These are phyloP conservation scores for Rosa persica DNA, from an alignment of 306 rosid genomes.

Conservation along the genomic window DNA sequence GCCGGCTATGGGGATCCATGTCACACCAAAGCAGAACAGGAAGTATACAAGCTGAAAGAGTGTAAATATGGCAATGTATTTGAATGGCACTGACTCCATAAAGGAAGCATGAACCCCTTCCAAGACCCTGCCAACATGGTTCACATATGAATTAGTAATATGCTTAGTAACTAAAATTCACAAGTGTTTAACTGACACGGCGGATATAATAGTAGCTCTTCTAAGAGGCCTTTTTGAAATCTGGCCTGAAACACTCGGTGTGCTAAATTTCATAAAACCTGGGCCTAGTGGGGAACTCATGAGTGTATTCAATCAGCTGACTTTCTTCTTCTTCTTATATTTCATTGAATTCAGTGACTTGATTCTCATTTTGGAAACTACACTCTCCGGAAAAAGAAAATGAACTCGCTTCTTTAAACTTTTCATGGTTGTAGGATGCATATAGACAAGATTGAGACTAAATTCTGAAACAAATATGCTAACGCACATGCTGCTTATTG, in stretches of 20 bases:
- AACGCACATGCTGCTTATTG: conserved; percentile 4
- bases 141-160: neutral
- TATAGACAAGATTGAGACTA: neutral
- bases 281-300: neutral
- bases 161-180: neutral
- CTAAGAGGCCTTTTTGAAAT: neutral
- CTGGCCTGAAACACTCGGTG: neutral
- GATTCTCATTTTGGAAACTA: neutral
- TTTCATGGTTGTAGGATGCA: neutral
- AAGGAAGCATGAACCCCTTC: conserved; percentile 76
- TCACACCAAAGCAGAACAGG: conserved; percentile 68
- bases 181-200: neutral
- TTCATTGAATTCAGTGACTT: neutral
- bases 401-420: neutral
- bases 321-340: no score
- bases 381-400: neutral
- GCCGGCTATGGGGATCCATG: conserved; percentile 92
- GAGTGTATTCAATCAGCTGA: neutral
- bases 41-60: conserved; percentile 67
- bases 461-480: conserved; percentile 1
- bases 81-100: conserved; percentile 73
- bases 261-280: neutral
- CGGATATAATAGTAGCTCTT: neutral
- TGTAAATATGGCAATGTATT: conserved; percentile 53
- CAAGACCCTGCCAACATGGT: conserved; percentile 52